These are phyloP conservation scores for Ascomycota sp. DNA, from an alignment of 2,329 filamentous ascomycete genomes.

Conservation along the genomic window DNA sequence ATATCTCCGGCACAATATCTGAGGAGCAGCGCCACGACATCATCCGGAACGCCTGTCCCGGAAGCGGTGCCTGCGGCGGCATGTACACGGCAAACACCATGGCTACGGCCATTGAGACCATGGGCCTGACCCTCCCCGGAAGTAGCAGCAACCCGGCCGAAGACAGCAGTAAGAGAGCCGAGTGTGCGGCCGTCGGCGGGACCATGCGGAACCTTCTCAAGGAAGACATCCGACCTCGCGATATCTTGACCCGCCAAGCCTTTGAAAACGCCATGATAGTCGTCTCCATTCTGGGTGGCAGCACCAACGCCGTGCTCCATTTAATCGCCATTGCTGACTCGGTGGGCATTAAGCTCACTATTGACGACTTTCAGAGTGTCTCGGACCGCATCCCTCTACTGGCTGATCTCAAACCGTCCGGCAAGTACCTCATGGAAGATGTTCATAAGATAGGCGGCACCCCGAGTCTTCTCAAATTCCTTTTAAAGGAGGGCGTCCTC, in stretches of 20 bases:
- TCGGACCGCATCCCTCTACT: slow-evolving; percentile 61
- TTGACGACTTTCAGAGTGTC: slow-evolving; percentile 69
- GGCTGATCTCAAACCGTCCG: slow-evolving; percentile 64
- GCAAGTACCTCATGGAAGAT: slow-evolving; percentile 70
- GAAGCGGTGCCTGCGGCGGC: slow-evolving; percentile 48
- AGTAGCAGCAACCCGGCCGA: slow-evolving; percentile 63
- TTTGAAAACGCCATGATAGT: slow-evolving; percentile 74
- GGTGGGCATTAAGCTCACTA: slow-evolving; percentile 58
- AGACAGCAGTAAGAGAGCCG: slow-evolving; percentile 44
- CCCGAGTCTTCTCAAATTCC: slow-evolving; percentile 66
- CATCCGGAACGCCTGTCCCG: slow-evolving; percentile 62
- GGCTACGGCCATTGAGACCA: slow-evolving; percentile 74
- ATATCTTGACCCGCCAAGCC: slow-evolving; percentile 58
- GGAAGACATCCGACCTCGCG: slow-evolving; percentile 54
- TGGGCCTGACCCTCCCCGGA: slow-evolving; percentile 69
- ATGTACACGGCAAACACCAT: slow-evolving; percentile 94
- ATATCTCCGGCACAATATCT: slow-evolving; percentile 71
- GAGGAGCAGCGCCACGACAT: slow-evolving; percentile 88
- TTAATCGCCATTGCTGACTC: slow-evolving; percentile 66
- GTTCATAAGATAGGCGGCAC: slow-evolving; percentile 72
- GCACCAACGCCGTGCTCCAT: slow-evolving; percentile 69
- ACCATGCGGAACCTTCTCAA: slow-evolving; percentile 54
- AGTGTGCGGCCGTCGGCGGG: slow-evolving; percentile 48
- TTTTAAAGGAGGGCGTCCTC: slow-evolving; percentile 62
- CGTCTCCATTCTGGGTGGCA: slow-evolving; percentile 62